Evolutionary conservation across 2,329 filamentous ascomycete species (phyloP), one percentile per base, ranked within the genome.

Genomic region (Beauveria sp.): DNA sequence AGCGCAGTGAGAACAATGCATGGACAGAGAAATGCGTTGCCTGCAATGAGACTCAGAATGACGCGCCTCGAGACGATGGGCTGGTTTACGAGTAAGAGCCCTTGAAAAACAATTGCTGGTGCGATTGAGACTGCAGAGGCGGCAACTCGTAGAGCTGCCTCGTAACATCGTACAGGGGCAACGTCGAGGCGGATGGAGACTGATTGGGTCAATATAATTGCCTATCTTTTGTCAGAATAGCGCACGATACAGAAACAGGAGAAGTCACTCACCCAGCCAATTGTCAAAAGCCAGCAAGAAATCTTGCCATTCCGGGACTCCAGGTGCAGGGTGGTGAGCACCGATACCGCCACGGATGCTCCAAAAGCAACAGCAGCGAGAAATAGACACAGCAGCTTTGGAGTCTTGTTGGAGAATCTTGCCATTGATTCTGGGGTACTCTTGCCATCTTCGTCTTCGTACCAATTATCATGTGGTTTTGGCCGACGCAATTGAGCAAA

Each of bases 361-460:
- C 74, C 77, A 20, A 84, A 72, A 1, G 86, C 87, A 49, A 77
- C 62, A 16, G 78, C 61, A 0, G 84, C 81, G 20, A 83, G 78
- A 3, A 84, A 30, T 3, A 84, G 69, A 52, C 89, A 77, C 22
- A 78, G 69, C 3, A 75, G 63, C 69, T 87, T 88, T 57, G 85
- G 80, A 60, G 78, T 67, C 60, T 76, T 82, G 65, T 84, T 81
- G 24, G 86, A 87, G 69, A 87, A 92, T 40, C 77, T 78, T 22
- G 79, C 78, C 58, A 85, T 70, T 1, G 86, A 85, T 68, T 88
- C 85, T 43, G 83, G 79, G 0, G 85, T 88, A 38, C 86, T 87
- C 65, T 81, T 79, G 52, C 89, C 89, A 72, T 93, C 89, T 63
- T 79, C 75, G 68, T 93, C 89, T 66, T 86, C 76, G 68, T 92